phyloP scores from a whole-genome alignment of 495 filamentous ascomycete species.

The Penicillium simplicissimum region DNA sequence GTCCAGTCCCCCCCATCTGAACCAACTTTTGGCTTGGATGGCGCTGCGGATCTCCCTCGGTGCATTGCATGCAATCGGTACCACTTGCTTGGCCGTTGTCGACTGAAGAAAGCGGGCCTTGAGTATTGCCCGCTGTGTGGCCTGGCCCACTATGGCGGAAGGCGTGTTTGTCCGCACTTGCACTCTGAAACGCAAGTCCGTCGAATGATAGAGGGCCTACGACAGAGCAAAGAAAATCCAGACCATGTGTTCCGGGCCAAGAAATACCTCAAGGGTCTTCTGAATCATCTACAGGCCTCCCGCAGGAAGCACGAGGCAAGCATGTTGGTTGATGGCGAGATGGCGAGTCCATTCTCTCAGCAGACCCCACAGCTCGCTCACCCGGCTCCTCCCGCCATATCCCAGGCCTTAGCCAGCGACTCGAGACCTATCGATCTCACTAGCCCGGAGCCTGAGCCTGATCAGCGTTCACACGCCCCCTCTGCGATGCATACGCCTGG shows the following conservation, averaged over 20 bases:
- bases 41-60: constrained; percentile 30
- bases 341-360: no score
- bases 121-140: constrained; percentile 70
- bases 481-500: background rate
- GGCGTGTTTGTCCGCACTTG: constrained; percentile 62
- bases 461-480: background rate
- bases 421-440: background rate
- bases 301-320: background rate
- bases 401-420: background rate
- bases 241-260: constrained; percentile 53
- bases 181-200: constrained; percentile 55
- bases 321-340: background rate
- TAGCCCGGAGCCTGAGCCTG: background rate
- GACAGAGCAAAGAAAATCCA: constrained; percentile 54
- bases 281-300: constrained; percentile 47
- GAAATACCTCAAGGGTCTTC: constrained; percentile 57
- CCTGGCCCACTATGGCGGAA: constrained; percentile 60
- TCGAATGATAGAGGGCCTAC: constrained; percentile 61
- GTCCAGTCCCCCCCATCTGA: constrained; percentile 26
- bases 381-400: background rate
- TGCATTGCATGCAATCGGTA: constrained; percentile 56
- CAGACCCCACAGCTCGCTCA: no score
- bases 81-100: constrained; percentile 60
- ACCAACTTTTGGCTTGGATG: constrained; percentile 44
- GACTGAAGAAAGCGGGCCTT: constrained; percentile 58